phyloP scores from a whole-genome alignment of 2,329 filamentous ascomycete genomes.

The Metarhizium anisopliae region DNA sequence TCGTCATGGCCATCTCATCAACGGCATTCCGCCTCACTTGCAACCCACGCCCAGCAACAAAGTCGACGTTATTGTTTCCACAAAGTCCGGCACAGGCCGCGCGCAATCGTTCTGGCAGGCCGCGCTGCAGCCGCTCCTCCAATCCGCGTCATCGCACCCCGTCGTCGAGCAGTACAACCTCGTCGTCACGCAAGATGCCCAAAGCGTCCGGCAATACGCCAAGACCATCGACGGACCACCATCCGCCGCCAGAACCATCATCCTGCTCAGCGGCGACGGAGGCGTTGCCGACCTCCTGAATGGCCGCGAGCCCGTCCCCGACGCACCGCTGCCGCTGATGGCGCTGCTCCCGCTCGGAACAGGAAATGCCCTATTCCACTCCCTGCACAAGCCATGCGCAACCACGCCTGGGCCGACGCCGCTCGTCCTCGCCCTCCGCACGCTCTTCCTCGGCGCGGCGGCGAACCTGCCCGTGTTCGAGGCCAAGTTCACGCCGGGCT shows the following conservation, averaged over 20 bases:
- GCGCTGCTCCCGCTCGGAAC: conserved; percentile 54
- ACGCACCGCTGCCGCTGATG: conserved; percentile 30
- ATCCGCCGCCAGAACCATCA: conserved; percentile 40
- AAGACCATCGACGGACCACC: conserved; percentile 16
- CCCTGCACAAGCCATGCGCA: conserved; percentile 50
- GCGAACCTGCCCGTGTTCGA: conserved; percentile 52
- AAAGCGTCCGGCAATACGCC: conserved; percentile 58
- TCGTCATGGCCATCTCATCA: conserved; percentile 26
- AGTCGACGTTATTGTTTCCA: conserved; percentile 60
- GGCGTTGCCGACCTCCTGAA: conserved; percentile 79
- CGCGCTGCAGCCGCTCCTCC: conserved; percentile 48
- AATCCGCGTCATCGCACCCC: conserved; percentile 19
- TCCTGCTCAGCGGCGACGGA: conserved; percentile 83
- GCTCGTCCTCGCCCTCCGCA: conserved; percentile 42
- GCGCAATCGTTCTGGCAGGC: conserved; percentile 46
- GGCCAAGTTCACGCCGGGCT: conserved; percentile 51
- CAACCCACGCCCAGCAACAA: conserved; percentile 12
- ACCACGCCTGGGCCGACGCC: conserved; percentile 25
- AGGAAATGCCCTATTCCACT: conserved; percentile 57
- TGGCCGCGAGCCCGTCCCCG: conserved; percentile 21
- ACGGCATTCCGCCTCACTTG: conserved; percentile 29
- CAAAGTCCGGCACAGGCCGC: conserved; percentile 51
- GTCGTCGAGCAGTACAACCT: conserved; percentile 20
- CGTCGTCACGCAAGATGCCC: conserved; percentile 52
- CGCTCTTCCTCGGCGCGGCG: conserved; percentile 49